Evolutionary conservation across 2,329 filamentous ascomycete genomes (phyloP).

Genomic region (Mariannaea sp.): DNA sequence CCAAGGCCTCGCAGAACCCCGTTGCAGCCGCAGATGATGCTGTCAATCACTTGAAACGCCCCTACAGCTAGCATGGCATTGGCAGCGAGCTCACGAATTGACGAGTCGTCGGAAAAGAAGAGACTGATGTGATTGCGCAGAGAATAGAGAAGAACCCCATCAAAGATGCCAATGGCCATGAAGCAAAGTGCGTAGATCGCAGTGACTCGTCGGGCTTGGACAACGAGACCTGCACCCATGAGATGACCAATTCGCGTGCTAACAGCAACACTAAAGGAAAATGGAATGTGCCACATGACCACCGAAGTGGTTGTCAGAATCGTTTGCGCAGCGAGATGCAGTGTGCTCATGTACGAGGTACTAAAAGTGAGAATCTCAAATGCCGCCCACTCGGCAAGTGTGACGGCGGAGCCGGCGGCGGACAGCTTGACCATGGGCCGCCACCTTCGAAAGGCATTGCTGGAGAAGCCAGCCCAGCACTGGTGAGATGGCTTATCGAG

Average conservation of each 20-base stretch:
- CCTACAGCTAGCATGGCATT: constrained; percentile 16
- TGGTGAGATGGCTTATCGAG: constrained; percentile 43
- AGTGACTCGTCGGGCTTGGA: constrained; percentile 40
- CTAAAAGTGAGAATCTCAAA: constrained; percentile 51
- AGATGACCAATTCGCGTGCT: constrained; percentile 50
- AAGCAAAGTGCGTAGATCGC: constrained; percentile 43
- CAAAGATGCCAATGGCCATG: constrained; percentile 39
- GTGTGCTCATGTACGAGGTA: constrained; percentile 50
- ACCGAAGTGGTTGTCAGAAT: constrained; percentile 48
- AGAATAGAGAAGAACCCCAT: constrained; percentile 37
- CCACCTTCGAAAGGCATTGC: constrained; percentile 45
- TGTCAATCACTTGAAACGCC: constrained; percentile 20
- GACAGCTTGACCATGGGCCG: constrained; percentile 47
- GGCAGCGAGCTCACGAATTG: constrained; percentile 2
- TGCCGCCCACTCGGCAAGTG: constrained; percentile 49
- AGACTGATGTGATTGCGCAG: constrained; percentile 10
- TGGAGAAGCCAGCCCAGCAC: constrained; percentile 48
- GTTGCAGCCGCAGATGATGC: constrained; percentile 37
- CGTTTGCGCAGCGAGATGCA: constrained; percentile 49
- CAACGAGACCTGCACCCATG: constrained; percentile 44
- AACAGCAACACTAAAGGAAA: constrained; percentile 48
- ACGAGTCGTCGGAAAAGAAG: constrained; percentile 11
- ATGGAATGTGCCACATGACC: constrained; percentile 50
- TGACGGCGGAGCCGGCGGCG: constrained; percentile 46
- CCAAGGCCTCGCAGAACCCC: constrained; percentile 47